Conservation (phyloP, 2,329 filamentous ascomycete species). For the Allantophomopsis cytisporea region DNA sequence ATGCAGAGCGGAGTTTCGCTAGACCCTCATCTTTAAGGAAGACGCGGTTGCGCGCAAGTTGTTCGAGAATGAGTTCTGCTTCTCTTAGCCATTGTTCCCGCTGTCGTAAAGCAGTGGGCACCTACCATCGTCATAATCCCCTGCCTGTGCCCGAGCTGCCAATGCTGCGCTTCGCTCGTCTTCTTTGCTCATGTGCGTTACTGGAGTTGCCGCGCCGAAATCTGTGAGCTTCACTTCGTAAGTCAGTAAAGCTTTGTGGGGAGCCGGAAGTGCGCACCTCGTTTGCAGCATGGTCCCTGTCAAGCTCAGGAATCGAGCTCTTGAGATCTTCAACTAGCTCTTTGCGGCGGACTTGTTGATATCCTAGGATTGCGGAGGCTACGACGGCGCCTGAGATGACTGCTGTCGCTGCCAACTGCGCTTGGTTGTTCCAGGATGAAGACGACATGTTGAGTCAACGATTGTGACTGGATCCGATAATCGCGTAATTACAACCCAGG, state of each 20-base stretch:
- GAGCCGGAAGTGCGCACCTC: constrained; percentile 17
- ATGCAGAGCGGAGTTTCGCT: constrained; percentile 63
- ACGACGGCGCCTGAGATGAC: constrained; percentile 47
- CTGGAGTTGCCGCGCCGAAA: constrained; percentile 24
- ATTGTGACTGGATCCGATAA: no score
- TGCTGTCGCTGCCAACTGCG: constrained; percentile 58
- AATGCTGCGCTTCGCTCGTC: constrained; percentile 45
- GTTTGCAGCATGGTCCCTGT: constrained; percentile 19
- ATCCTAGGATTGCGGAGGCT: constrained; percentile 45
- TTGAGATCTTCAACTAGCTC: constrained; percentile 43
- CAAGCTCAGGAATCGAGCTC: constrained; percentile 37
- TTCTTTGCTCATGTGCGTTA: constrained; percentile 34
- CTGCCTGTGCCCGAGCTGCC: constrained; percentile 43
- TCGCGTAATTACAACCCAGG: no score
- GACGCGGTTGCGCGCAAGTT: constrained; percentile 82
- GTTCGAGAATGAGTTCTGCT: constrained; percentile 80
- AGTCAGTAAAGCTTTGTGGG: constrained; percentile 18
- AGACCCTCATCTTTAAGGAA: constrained; percentile 80
- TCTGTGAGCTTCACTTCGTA: constrained; percentile 30
- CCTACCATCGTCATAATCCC: constrained; percentile 45
- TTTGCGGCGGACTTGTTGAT: constrained; percentile 42
- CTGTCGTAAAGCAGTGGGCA: no score
- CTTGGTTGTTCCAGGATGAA: constrained; percentile 13
- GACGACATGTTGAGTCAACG: constrained; percentile 10
- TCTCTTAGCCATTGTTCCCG: no score